Evolutionary conservation across 352 stramenopile genomes (phyloP).

Genomic region (Nothophytophthora sp.): DNA sequence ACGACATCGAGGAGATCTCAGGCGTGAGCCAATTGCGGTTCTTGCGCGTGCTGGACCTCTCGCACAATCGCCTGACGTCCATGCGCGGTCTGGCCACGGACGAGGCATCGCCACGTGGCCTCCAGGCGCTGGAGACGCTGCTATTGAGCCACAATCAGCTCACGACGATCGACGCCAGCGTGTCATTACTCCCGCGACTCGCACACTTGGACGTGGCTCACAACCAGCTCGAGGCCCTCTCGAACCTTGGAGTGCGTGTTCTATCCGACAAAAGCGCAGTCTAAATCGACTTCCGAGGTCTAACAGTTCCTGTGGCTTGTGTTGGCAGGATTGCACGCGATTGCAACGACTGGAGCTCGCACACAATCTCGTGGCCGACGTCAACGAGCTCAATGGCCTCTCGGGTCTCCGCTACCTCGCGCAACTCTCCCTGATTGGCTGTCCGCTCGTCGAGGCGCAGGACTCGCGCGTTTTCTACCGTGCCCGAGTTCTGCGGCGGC

Average conservation of each 20-base stretch:
- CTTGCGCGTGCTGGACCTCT: constrained; percentile 68
- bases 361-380: constrained; percentile 43
- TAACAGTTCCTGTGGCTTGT: background rate
- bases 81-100: constrained; percentile 31
- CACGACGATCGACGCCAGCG: constrained; percentile 34
- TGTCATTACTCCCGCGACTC: constrained; percentile 49
- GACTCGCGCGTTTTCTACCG: constrained; percentile 53
- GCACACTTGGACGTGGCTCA: constrained; percentile 51
- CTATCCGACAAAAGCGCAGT: too few species aligned
- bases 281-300: too few species aligned
- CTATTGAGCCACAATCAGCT: constrained; percentile 64
- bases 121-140: constrained; percentile 53
- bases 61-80: constrained; percentile 57
- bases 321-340: constrained; percentile 39
- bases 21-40: constrained; percentile 58
- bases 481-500: constrained; percentile 55
- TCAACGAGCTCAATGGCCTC: constrained; percentile 70
- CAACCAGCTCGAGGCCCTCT: constrained; percentile 51
- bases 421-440: constrained; percentile 43
- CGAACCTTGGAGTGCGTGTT: constrained; percentile 46
- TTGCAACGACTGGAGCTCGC: constrained; percentile 62
- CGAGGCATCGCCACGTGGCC: constrained; percentile 7
- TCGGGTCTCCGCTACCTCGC: constrained; percentile 44
- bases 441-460: constrained; percentile 41
- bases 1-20: constrained; percentile 51